Evolutionary conservation across 2,329 filamentous ascomycete genomes (phyloP).

Genomic region (Trichoderma atroviride): DNA sequence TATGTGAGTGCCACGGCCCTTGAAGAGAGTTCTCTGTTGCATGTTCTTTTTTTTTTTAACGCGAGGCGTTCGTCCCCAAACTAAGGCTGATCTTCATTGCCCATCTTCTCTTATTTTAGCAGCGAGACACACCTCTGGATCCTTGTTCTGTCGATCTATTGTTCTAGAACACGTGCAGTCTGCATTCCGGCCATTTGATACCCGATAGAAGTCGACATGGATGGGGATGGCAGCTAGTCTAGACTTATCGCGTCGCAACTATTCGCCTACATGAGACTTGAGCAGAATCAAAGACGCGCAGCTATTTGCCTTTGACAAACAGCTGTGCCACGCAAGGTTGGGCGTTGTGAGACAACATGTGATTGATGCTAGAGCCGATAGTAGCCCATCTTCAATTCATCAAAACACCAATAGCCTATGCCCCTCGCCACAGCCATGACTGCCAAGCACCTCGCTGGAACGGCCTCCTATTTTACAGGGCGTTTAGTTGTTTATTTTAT

Average conservation of each 20-base stretch:
- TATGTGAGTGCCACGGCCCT: background rate
- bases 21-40: background rate
- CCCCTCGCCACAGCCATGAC: background rate
- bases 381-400: background rate
- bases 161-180: background rate
- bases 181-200: background rate
- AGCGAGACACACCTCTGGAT: background rate
- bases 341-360: background rate
- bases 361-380: background rate
- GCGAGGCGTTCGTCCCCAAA: background rate
- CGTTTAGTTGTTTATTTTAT: background rate
- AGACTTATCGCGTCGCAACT: background rate
- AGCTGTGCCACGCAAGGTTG: background rate
- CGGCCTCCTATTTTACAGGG: background rate
- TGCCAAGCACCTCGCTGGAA: background rate
- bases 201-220: background rate
- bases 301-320: background rate
- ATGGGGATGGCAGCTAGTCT: background rate
- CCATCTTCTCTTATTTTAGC: background rate
- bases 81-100: background rate
- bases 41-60: background rate
- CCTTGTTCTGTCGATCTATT: background rate
- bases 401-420: background rate
- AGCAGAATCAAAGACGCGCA: background rate
- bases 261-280: background rate